These are phyloP conservation scores for Lichina pygmaea DNA, from an alignment of 495 filamentous ascomycete genomes.

Conservation along the genomic window DNA sequence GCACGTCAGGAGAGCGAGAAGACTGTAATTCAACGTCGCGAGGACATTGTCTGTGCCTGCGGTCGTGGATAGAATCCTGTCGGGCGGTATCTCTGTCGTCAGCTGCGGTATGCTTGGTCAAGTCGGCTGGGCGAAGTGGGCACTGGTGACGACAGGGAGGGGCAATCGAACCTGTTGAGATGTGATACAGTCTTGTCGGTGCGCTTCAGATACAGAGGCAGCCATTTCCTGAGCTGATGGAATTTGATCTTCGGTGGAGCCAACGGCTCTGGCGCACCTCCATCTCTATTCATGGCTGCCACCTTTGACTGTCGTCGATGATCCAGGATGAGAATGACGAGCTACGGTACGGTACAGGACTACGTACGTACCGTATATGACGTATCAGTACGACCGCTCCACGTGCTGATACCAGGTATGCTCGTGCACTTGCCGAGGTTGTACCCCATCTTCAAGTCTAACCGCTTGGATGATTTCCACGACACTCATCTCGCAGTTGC, in stretches of 20 bases:
- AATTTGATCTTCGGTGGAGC: neutral
- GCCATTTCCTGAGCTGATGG: conserved; percentile 5
- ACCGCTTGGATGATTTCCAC: too few relatives aligned
- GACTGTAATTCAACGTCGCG: conserved; percentile 36
- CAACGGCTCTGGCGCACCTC: neutral
- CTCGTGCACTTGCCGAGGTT: too few relatives aligned
- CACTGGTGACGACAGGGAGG: neutral
- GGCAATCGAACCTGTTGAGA: conserved; percentile 7
- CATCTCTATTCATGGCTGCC: conserved; percentile 1
- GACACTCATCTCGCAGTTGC: too few relatives aligned
- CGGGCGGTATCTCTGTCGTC: neutral
- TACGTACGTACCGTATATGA: too few relatives aligned
- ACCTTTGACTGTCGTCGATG: too few relatives aligned
- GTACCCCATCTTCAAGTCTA: too few relatives aligned
- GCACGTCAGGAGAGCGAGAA: conserved; percentile 17
- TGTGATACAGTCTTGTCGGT: conserved; percentile 22
- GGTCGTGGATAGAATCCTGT: conserved; percentile 29
- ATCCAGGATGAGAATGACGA: too few relatives aligned
- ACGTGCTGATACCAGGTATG: conserved; percentile 6
- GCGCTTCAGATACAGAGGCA: conserved; percentile 11
- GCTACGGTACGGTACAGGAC: too few relatives aligned
- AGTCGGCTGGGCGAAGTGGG: neutral
- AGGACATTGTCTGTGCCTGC: conserved; percentile 33
- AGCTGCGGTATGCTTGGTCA: neutral
- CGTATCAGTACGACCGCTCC: neutral